A percentile compares a stretch with the other conserved stretches of the same genome.
Evolutionary conservation across 148 eudicot genomes (phyloP).

Genomic region (Silene uniflora): DNA sequence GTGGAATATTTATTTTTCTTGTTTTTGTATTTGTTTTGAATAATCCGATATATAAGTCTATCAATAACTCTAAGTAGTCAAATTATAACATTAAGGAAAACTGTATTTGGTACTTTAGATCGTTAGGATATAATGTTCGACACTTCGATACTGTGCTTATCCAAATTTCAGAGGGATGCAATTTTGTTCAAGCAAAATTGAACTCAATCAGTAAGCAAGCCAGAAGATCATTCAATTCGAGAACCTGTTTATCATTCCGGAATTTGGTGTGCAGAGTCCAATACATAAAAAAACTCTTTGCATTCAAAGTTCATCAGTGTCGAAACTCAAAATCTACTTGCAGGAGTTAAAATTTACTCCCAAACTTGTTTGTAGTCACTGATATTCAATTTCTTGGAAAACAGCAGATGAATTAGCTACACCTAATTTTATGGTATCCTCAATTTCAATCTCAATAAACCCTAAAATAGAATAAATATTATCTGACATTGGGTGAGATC

Average conservation of each 20-base stretch:
- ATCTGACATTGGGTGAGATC: slow-evolving; percentile 31
- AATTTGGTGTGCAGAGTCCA: not conserved
- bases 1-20: too few species aligned
- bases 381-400: not conserved
- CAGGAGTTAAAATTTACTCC: not conserved
- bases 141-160: too few species aligned
- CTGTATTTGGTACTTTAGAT: too few species aligned
- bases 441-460: slow-evolving; percentile 29
- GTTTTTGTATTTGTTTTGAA: too few species aligned
- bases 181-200: too few species aligned
- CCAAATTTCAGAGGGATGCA: too few species aligned
- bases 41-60: too few species aligned
- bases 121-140: too few species aligned
- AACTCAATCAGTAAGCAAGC: too few species aligned
- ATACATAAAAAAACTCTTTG: not conserved
- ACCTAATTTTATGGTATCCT: slow-evolving; percentile 12
- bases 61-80: too few species aligned
- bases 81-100: too few species aligned
- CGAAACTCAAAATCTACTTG: not conserved
- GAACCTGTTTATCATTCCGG: not conserved
- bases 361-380: not conserved
- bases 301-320: not conserved
- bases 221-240: not conserved
- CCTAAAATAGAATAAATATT: slow-evolving; percentile 28
- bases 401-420: not conserved